phyloP scores from a whole-genome alignment of 768 basidiomycete species.

The Tricholoma hemisulphureum region DNA sequence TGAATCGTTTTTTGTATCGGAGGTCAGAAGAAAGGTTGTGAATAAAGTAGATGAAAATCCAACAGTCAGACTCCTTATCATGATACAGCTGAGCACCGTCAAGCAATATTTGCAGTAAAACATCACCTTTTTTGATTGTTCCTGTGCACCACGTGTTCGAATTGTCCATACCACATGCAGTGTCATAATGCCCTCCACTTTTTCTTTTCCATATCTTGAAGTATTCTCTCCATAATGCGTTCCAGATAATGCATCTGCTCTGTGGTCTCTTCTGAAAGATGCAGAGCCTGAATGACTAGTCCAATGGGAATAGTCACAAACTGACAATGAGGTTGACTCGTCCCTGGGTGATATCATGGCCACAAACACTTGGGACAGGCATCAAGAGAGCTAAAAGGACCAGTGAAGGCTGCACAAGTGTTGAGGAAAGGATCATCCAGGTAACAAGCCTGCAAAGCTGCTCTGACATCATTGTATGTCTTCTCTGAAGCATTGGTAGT shows the following conservation, averaged over 20 bases:
- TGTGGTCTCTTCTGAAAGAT: background rate
- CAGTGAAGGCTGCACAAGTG: slow-evolving; percentile 7
- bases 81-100: slow-evolving; percentile 33
- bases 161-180: slow-evolving; percentile 43
- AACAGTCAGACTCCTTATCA: too few relatives aligned
- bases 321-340: background rate
- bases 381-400: background rate
- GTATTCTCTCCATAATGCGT: background rate
- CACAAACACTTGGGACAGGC: background rate
- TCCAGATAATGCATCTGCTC: slow-evolving; percentile 2
- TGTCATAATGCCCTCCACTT: slow-evolving; percentile 34
- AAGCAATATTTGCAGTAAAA: slow-evolving; percentile 21
- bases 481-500: slow-evolving; percentile 14
- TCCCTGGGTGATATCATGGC: background rate
- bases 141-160: slow-evolving; percentile 5
- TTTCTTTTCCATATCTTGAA: slow-evolving; percentile 8
- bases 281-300: background rate
- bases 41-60: slow-evolving; percentile 31
- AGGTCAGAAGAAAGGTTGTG: slow-evolving; percentile 19
- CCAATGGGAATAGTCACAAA: slow-evolving; percentile 4
- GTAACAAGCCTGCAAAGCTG: slow-evolving; percentile 16
- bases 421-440: slow-evolving; percentile 44
- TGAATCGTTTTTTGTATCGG: slow-evolving; percentile 8
- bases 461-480: slow-evolving; percentile 14
- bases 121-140: slow-evolving; percentile 17